Conservation (phyloP, 306 rosid species). For the Rubus parviflorus region DNA sequence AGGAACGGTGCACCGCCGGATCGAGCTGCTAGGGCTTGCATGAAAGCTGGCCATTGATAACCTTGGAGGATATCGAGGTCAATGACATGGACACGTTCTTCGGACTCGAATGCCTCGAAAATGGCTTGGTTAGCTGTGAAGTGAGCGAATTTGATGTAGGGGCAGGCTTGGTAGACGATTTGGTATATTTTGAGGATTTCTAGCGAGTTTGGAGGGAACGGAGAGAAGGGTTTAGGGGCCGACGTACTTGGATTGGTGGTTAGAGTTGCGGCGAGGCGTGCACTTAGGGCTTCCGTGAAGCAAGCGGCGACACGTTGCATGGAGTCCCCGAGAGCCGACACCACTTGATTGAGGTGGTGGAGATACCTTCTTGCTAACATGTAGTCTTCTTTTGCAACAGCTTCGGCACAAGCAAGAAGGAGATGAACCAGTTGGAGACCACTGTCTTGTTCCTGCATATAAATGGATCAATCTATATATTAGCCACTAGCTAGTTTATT, state of each 20-base stretch:
- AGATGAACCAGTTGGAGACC: conserved; percentile 95
- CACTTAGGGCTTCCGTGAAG: conserved; percentile 74
- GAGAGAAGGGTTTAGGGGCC: conserved; percentile 31
- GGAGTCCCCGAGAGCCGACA: conserved; percentile 78
- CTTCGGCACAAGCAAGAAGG: conserved; percentile 89
- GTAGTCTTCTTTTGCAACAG: conserved; percentile 85
- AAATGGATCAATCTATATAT: background rate
- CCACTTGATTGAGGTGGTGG: conserved; percentile 72
- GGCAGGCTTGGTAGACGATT: conserved; percentile 91
- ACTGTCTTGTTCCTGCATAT: conserved; percentile 73
- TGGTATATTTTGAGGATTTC: conserved; percentile 87
- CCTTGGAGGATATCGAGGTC: conserved; percentile 88
- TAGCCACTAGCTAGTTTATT: no score
- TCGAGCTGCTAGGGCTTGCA: conserved; percentile 86
- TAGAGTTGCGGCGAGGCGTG: conserved; percentile 69
- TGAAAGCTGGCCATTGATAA: conserved; percentile 93
- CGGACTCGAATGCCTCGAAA: conserved; percentile 83
- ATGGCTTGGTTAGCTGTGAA: conserved; percentile 93
- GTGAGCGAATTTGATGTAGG: conserved; percentile 85
- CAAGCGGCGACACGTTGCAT: conserved; percentile 91
- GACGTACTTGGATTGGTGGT: conserved; percentile 25
- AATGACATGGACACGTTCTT: conserved; percentile 81
- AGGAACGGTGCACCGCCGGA: conserved; percentile 61
- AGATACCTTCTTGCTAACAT: conserved; percentile 81
- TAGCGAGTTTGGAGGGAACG: conserved; percentile 60